Evolutionary conservation across 768 basidiomycete genomes (phyloP).

Genomic region (Leccinum subtestaceum): DNA sequence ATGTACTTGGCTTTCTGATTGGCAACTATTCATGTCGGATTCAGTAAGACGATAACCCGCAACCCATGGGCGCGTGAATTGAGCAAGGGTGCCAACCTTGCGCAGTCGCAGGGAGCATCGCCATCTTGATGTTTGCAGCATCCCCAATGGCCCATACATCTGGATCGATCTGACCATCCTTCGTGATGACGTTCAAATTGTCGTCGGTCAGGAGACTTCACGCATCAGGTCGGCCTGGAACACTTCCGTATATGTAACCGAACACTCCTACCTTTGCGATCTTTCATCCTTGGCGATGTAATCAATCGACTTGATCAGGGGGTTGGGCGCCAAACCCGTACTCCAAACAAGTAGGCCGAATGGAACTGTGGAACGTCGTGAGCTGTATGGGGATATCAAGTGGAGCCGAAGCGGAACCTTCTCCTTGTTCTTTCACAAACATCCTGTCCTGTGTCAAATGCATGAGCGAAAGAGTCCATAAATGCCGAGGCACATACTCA

Average conservation of each 20-base stretch:
- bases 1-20: conserved; percentile 74
- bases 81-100: conserved; percentile 50
- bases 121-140: conserved; percentile 56
- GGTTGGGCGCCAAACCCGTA: conserved; percentile 82
- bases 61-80: conserved; percentile 17
- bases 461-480: conserved; percentile 10
- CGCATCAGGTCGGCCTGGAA: conserved; percentile 9
- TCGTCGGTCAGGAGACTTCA: conserved; percentile 49
- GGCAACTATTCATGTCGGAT: conserved; percentile 48
- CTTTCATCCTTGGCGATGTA: conserved; percentile 61
- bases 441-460: conserved; percentile 50
- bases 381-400: conserved; percentile 2
- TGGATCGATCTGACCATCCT: conserved; percentile 50
- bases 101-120: conserved; percentile 76
- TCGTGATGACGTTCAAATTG: conserved; percentile 58
- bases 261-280: conserved; percentile 44
- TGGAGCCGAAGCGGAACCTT: conserved; percentile 42
- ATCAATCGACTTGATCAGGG: conserved; percentile 60
- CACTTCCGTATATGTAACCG: conserved; percentile 31
- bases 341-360: conserved; percentile 87
- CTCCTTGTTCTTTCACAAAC: conserved; percentile 68
- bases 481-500: conserved; percentile 25
- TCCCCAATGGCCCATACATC: conserved; percentile 86
- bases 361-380: conserved; percentile 47
- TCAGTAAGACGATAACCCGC: conserved; percentile 18